Evolutionary conservation across 306 rosid species (phyloP).

Genomic region (Castanea mollissima): DNA sequence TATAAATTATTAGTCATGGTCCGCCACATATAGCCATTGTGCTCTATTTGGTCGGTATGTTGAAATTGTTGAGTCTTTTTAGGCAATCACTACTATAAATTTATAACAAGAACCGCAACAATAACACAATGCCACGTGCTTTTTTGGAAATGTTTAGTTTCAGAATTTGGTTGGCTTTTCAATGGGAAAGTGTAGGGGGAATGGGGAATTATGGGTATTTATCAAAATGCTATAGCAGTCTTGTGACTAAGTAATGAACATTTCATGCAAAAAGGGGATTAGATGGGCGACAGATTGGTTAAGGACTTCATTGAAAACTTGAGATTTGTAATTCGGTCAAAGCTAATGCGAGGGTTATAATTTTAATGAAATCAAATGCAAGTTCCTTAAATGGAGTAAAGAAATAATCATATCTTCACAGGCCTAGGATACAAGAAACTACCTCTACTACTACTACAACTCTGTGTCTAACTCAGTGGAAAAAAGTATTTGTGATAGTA

Average conservation of each 20-base stretch:
- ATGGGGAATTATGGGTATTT: background rate
- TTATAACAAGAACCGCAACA: too few relatives aligned
- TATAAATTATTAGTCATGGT: too few relatives aligned
- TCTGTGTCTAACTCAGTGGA: too few relatives aligned
- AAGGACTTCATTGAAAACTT: background rate
- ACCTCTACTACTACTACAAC: background rate
- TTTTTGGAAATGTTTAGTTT: too few relatives aligned
- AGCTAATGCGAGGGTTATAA: background rate
- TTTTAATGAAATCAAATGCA: background rate
- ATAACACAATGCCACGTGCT: too few relatives aligned
- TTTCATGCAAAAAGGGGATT: too few relatives aligned
- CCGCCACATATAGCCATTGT: too few relatives aligned
- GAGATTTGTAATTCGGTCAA: background rate
- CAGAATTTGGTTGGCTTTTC: background rate
- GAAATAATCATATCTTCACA: background rate
- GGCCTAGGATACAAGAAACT: background rate
- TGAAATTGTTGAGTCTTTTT: too few relatives aligned
- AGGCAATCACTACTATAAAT: too few relatives aligned
- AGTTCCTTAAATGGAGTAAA: background rate
- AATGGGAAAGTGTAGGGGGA: background rate
- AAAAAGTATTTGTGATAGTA: too few relatives aligned
- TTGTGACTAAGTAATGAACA: background rate
- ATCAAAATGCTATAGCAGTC: background rate
- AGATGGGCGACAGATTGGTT: background rate
- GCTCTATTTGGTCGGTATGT: too few relatives aligned